Conservation (phyloP, 345 rosid species). For the Pugionium dolabratum region DNA sequence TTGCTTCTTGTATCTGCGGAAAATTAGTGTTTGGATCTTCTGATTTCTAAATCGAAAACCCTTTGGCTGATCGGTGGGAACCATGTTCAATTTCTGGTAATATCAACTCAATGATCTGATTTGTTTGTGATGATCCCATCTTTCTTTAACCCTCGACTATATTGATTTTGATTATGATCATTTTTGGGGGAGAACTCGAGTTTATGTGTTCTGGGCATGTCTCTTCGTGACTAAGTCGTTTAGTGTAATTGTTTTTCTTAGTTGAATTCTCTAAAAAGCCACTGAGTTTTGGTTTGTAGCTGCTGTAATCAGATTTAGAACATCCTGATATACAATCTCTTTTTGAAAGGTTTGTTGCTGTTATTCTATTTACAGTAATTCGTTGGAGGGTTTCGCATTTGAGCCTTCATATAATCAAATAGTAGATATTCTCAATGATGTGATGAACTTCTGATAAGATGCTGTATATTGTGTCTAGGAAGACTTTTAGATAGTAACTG, state of each 20-base stretch:
- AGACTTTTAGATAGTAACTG: neutral
- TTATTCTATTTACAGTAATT: neutral
- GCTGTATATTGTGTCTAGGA: neutral
- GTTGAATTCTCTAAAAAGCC: neutral
- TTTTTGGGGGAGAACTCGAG: neutral
- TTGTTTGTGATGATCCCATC: neutral
- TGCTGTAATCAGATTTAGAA: neutral
- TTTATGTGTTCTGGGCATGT: neutral
- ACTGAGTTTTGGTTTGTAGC: conserved; percentile 1
- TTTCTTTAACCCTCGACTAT: neutral
- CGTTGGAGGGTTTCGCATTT: neutral
- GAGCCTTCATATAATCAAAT: neutral
- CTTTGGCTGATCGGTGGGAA: conserved; percentile 25
- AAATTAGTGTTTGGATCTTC: neutral
- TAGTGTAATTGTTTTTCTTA: neutral
- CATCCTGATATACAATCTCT: neutral
- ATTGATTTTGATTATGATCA: neutral
- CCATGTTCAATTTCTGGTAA: conserved; percentile 87
- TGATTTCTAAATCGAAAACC: neutral
- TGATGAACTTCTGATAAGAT: neutral
- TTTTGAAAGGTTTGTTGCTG: conserved; percentile 3
- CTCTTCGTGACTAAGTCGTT: conserved; percentile 2
- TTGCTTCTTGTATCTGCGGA: neutral
- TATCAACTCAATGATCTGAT: conserved; percentile 19
- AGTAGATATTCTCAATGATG: neutral